Conservation (phyloP, 192 early-diverging fungal genomes). For the Backusella tarrabulga region DNA sequence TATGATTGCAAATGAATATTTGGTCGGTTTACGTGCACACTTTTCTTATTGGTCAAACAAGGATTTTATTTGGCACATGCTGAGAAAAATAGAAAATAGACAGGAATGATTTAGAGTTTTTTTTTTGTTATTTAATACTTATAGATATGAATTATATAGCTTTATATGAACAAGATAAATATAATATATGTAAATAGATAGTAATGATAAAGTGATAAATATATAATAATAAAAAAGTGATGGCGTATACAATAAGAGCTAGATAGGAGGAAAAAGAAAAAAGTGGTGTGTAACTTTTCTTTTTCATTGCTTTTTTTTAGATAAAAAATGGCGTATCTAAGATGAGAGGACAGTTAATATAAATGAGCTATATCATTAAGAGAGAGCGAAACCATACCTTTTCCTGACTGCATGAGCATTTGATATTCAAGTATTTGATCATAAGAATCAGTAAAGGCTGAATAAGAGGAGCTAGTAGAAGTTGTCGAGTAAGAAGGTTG, state of each 20-base stretch:
- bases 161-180: neutral
- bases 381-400: neutral
- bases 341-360: neutral
- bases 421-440: neutral
- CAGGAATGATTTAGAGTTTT: neutral
- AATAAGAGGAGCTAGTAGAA: neutral
- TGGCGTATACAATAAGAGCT: neutral
- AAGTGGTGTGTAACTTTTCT: neutral
- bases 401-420: neutral
- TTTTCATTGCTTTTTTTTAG: neutral
- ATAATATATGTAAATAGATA: neutral
- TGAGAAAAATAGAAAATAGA: constrained; percentile 32
- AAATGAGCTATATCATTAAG: neutral
- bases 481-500: constrained; percentile 7
- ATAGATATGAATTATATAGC: neutral
- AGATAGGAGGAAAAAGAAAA: neutral
- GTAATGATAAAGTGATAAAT: constrained; percentile 18
- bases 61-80: constrained; percentile 44
- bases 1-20: constrained; percentile 54
- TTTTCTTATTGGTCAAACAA: constrained; percentile 58
- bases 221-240: neutral
- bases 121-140: neutral
- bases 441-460: neutral
- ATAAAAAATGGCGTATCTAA: neutral
- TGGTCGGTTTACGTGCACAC: constrained; percentile 52